Evolutionary conservation across 2,329 filamentous ascomycete species (phyloP).

Genomic region (Aspergillus tamarii): DNA sequence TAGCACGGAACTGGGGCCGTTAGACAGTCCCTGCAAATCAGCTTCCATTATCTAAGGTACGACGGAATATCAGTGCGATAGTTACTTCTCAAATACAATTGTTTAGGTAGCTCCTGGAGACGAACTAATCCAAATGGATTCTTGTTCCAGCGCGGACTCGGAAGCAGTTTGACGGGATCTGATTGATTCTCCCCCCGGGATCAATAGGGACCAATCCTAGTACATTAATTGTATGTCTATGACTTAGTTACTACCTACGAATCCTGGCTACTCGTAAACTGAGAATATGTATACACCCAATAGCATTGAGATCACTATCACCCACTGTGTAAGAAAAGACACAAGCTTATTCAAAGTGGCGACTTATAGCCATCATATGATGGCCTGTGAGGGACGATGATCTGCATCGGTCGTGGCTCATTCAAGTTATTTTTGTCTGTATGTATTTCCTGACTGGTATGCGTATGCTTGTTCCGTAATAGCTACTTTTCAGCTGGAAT

Average conservation of each 20-base stretch:
- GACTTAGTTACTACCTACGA: not conserved
- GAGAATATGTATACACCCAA: not conserved
- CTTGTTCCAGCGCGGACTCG: not conserved
- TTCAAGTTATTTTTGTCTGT: not conserved
- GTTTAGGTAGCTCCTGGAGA: not conserved
- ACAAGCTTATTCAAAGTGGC: not conserved
- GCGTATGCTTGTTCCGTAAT: no score
- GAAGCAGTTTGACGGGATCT: not conserved
- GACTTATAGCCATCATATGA: not conserved
- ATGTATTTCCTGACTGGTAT: not conserved
- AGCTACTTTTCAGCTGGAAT: not conserved
- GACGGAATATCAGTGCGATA: not conserved
- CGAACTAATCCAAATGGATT: not conserved
- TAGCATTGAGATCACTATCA: not conserved
- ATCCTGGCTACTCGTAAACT: not conserved
- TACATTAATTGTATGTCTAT: not conserved
- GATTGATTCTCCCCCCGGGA: not conserved
- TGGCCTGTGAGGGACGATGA: not conserved
- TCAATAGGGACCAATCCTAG: not conserved
- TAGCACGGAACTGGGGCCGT: not conserved
- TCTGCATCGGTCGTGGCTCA: not conserved
- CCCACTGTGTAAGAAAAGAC: not conserved
- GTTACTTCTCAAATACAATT: no score
- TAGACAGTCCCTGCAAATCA: not conserved
- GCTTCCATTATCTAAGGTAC: not conserved